These are phyloP conservation scores for Sclerotinia glacialis DNA, from an alignment of 2,329 filamentous ascomycete species.

Conservation along the genomic window DNA sequence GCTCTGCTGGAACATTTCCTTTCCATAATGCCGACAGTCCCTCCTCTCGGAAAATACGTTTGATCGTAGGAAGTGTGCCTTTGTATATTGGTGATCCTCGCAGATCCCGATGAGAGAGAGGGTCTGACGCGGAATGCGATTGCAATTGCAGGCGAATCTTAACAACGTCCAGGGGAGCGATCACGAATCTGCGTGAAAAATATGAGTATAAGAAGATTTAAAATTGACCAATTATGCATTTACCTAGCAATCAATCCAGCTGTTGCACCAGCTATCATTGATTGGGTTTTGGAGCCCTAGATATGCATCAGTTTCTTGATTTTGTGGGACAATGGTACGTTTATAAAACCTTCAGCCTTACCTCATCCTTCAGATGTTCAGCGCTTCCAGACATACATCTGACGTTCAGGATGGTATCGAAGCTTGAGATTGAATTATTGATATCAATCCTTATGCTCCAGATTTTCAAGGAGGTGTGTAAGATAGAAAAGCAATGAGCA, in stretches of 20 bases:
- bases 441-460: neutral
- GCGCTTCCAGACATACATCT: slow-evolving; percentile 29
- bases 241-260: slow-evolving; percentile 87
- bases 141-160: slow-evolving; percentile 98
- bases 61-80: slow-evolving; percentile 73
- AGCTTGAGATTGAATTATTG: slow-evolving; percentile 12
- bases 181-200: slow-evolving; percentile 65
- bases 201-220: neutral
- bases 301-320: slow-evolving; percentile 10
- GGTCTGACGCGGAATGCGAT: slow-evolving; percentile 72
- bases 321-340: neutral
- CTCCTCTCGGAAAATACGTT: slow-evolving; percentile 74
- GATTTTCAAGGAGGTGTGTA: neutral
- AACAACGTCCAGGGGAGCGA: slow-evolving; percentile 93
- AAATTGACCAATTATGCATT: slow-evolving; percentile 4
- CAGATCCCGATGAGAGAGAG: slow-evolving; percentile 53
- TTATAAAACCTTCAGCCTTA: slow-evolving; percentile 20
- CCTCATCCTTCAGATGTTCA: slow-evolving; percentile 42
- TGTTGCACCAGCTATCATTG: slow-evolving; percentile 62
- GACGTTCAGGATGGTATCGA: slow-evolving; percentile 10
- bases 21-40: slow-evolving; percentile 91
- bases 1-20: slow-evolving; percentile 92
- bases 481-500: neutral
- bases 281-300: slow-evolving; percentile 64
- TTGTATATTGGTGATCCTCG: slow-evolving; percentile 59